Evolutionary conservation across 495 filamentous ascomycete genomes (phyloP), one percentile per base, ranked within the genome.

Genomic region (Hypomontagnella monticulosa): DNA sequence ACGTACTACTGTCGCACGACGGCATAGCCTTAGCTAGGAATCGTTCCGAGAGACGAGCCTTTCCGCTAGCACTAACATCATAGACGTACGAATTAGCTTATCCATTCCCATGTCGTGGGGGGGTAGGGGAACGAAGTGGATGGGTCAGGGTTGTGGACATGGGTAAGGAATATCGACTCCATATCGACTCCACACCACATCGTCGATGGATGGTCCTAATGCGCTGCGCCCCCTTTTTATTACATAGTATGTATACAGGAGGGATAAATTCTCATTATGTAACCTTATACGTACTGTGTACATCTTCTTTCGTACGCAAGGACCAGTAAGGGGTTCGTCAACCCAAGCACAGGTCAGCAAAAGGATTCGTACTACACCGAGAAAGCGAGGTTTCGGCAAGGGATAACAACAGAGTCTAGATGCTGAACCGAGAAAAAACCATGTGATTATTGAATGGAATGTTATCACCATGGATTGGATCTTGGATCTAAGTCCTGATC

Each of bases 381-480:
- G 23, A 6, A 27, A 6, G 6, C 23, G 3, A 6, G 6, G 23
- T 14, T 40, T 32, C n/a, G 19, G 4, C 10, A 27, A 16, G 48
- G 32, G 9, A 18, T 19, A 9, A 14, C 18, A 38, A 32, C 32
- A 46, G 40, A 30, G 11, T 61, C 19, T 57, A 48, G 55, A 57
- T 15, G 8, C 14, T 34, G 7, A 36, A 9, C 0, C 15, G 11
- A 32, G 19, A 15, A 57, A 43, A 37, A 32, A 36, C 61, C 46
- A 50, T 57, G 52, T 3, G 3, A 18, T 3, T 58, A 41, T 49
- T 3, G 41, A 7, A 7, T 58, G 30, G 19, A 27, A 4, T 37
- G 15, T 20, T 57, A 57, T 57, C 11, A 33, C 37, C 61, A 64
- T 58, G 61, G 61, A 60, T 55, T 52, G 23, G 27, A 60, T 60